phyloP scores from a whole-genome alignment of 192 early-diverging fungal genomes.

The Entomortierella lignicola region DNA sequence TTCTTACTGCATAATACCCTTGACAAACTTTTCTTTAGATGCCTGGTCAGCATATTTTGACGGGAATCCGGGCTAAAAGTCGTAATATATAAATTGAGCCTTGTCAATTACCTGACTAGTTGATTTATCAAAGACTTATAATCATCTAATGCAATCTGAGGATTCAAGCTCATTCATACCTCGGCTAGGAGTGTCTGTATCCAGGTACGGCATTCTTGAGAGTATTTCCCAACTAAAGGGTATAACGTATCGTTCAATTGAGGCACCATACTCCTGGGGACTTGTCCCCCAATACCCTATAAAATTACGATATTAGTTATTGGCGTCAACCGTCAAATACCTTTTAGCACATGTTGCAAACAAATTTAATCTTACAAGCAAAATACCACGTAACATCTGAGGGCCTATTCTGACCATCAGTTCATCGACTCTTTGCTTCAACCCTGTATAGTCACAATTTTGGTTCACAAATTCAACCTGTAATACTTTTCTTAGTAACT shows the following conservation, averaged over 20 bases:
- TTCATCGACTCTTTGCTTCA: conserved; percentile 52
- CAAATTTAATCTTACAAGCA: conserved; percentile 45
- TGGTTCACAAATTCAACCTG: conserved; percentile 63
- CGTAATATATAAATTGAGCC: conserved; percentile 7
- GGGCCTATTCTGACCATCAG: conserved; percentile 56
- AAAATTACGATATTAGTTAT: not conserved
- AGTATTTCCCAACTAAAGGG: conserved; percentile 55
- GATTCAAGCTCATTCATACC: conserved; percentile 42
- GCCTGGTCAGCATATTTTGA: conserved; percentile 56
- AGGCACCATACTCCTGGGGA: conserved; percentile 62
- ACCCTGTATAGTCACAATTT: conserved; percentile 41
- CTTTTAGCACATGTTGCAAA: not conserved
- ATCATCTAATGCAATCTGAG: too few species aligned
- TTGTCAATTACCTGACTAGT: too few species aligned
- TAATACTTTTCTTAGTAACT: not conserved
- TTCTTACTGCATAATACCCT: conserved; percentile 62
- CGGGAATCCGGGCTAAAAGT: conserved; percentile 61
- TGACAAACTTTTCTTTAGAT: conserved; percentile 63
- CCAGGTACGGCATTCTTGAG: conserved; percentile 58
- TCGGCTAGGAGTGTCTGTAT: conserved; percentile 55
- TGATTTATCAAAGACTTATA: too few species aligned
- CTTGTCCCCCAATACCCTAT: conserved; percentile 63
- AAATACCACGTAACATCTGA: conserved; percentile 56
- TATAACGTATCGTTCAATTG: conserved; percentile 66
- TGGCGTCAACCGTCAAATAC: not conserved